Evolutionary conservation across 2,329 filamentous ascomycete genomes (phyloP), one percentile per base, ranked within the genome.

Genomic region (Myrmaecium sp.): DNA sequence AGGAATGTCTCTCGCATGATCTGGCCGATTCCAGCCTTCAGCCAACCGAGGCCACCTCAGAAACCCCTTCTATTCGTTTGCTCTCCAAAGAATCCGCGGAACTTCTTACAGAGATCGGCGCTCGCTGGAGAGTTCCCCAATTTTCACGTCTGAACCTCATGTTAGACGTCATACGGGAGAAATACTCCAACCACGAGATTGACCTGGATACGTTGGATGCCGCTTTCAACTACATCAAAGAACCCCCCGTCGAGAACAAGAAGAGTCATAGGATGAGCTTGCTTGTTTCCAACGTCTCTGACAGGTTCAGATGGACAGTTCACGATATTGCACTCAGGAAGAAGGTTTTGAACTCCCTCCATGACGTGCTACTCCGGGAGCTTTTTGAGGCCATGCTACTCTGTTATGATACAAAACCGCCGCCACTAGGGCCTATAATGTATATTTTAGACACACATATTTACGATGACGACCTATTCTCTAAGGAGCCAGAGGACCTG

Each of bases 351-450:
- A 64, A 67, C 18, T 69, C 64, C 16, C 55, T 95, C 20, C 73
- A 95, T 42, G 83, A 94, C 40, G 70, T 74, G 6, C 58, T 95
- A 14, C 60, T 94, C 24, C 72, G 84, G 28, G 86, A 95, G 43
- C 64, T 98, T 11, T 94, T 81, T 49, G 74, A 84, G 36, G 62
- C 78, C n/a, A 67, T 94, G 49, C 75, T 86, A 57, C 73, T 78
- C 38, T 86, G 81, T 39, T 98, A 86, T 51, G 83, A 93, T 35
- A 55, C 66, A n/a, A 94, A 93, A 42, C 73, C 82, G 7, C 82
- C 81, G 4, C 71, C 74, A 20, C 72, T 92, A 13, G 81, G 75
- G 4, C 71, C 73, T 9, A 67, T 91, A 16, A 73, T 95, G 64
- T 75, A 73, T 38, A 58, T 94, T 17, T 57, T 98, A 19, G 74